phyloP scores from a whole-genome alignment of 2,329 filamentous ascomycete genomes.

The Parascedosporium putredinis region DNA sequence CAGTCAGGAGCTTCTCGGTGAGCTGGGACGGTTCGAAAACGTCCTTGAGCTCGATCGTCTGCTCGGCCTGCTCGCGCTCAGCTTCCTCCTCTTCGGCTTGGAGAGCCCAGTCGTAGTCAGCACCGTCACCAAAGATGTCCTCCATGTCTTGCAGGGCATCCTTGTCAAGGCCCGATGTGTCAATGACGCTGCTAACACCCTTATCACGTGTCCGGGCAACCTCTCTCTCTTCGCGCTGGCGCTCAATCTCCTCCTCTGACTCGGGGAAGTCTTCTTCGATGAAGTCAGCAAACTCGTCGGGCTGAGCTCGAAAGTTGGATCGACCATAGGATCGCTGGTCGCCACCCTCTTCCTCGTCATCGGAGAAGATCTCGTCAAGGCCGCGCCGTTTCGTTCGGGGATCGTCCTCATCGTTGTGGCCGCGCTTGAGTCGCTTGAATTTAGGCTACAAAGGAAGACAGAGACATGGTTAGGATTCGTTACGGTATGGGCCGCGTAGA shows the following conservation, averaged over 20 bases:
- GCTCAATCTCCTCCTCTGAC: conserved; percentile 68
- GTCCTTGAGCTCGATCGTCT: conserved; percentile 86
- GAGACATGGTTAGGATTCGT: too few species aligned
- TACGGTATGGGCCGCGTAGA: too few species aligned
- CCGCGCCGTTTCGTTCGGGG: conserved; percentile 56
- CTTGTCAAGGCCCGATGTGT: conserved; percentile 79
- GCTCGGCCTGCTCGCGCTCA: conserved; percentile 66
- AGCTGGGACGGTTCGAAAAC: conserved; percentile 96
- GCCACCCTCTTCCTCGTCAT: conserved; percentile 65
- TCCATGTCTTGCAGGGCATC: conserved; percentile 93
- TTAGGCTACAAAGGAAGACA: conserved; percentile 50
- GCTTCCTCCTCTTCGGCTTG: conserved; percentile 82
- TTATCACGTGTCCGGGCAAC: conserved; percentile 71
- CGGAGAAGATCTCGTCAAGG: conserved; percentile 88
- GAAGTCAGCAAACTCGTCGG: conserved; percentile 86
- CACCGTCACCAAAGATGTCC: conserved; percentile 88
- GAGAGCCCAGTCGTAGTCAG: conserved; percentile 91
- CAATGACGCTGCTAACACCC: conserved; percentile 58
- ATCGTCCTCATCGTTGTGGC: conserved; percentile 66
- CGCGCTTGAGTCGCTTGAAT: conserved; percentile 93
- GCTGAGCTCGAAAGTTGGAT: conserved; percentile 45
- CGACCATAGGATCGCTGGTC: conserved; percentile 43
- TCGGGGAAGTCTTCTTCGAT: conserved; percentile 94
- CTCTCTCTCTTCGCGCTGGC: conserved; percentile 74
- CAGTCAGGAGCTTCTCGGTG: conserved; percentile 86